These are phyloP conservation scores for Pseudomonodictys pantanalensis DNA, from an alignment of 495 filamentous ascomycete genomes.

Conservation along the genomic window DNA sequence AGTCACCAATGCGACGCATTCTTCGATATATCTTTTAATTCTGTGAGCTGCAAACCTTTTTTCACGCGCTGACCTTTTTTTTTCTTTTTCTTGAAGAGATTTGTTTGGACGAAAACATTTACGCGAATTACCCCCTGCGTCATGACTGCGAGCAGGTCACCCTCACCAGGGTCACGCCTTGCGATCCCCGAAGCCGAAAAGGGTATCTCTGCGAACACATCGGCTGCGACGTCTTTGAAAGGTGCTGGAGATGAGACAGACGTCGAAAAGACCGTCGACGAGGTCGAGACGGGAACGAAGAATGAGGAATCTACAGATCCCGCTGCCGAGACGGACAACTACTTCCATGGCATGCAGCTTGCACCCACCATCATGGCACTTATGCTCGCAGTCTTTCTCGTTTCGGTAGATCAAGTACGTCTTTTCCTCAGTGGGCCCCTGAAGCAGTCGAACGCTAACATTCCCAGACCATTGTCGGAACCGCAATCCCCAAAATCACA, in stretches of 20 bases:
- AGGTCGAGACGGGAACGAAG: slow-evolving; percentile 8
- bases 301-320: slow-evolving; percentile 26
- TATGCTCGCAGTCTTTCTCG: slow-evolving; percentile 18
- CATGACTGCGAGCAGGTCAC: background rate
- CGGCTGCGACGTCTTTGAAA: background rate
- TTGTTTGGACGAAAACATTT: background rate
- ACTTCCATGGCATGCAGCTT: slow-evolving; percentile 38
- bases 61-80: background rate
- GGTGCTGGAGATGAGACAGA: slow-evolving; percentile 32
- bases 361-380: slow-evolving; percentile 36
- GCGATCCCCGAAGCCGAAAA: background rate
- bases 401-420: slow-evolving; percentile 1
- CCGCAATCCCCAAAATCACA: slow-evolving; percentile 37
- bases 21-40: too few relatives aligned
- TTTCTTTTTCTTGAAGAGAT: background rate
- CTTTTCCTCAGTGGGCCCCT: background rate
- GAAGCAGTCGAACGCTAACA: background rate
- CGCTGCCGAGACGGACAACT: background rate
- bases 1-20: too few relatives aligned
- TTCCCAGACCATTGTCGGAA: slow-evolving; percentile 32
- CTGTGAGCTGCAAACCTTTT: too few relatives aligned
- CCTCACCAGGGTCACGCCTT: background rate
- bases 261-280: slow-evolving; percentile 37
- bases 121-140: background rate
- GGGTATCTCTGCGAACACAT: background rate